Conservation (phyloP, 805 yeast genomes). For the Barnettozyma populi region DNA sequence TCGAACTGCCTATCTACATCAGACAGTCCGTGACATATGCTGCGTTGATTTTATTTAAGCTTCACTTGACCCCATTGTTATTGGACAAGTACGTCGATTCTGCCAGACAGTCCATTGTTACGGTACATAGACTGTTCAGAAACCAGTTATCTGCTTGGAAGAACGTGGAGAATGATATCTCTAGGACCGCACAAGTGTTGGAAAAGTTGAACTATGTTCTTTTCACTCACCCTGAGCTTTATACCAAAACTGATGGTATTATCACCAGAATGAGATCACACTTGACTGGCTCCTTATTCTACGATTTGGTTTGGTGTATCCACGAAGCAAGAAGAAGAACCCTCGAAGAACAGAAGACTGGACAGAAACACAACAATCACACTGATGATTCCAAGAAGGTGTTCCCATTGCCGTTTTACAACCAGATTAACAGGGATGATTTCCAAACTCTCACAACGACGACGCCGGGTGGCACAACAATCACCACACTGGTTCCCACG, state of each 20-base stretch:
- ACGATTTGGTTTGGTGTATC: constrained; percentile 89
- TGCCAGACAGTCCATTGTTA: constrained; percentile 88
- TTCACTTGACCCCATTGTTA: constrained; percentile 73
- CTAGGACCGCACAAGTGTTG: constrained; percentile 84
- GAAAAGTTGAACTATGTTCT: constrained; percentile 85
- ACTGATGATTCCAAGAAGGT: constrained; percentile 25
- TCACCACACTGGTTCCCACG: constrained; percentile 85
- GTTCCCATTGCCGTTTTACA: constrained; percentile 78
- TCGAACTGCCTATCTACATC: constrained; percentile 80
- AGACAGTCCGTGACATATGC: constrained; percentile 83
- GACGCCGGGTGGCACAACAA: constrained; percentile 88
- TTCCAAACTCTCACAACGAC: constrained; percentile 81
- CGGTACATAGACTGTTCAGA: constrained; percentile 82
- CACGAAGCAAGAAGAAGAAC: constrained; percentile 86
- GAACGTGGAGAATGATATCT: constrained; percentile 76
- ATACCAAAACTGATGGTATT: constrained; percentile 65
- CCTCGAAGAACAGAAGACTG: constrained; percentile 33
- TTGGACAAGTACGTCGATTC: constrained; percentile 69
- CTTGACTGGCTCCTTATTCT: constrained; percentile 82
- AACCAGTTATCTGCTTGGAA: constrained; percentile 91
- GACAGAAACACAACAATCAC: constrained; percentile 27
- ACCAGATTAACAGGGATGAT: constrained; percentile 85
- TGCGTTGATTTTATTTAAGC: constrained; percentile 70
- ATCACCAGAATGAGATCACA: constrained; percentile 89
- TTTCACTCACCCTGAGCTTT: constrained; percentile 80